These are phyloP conservation scores for Venturia oleaginea DNA, from an alignment of 2,329 filamentous ascomycete species.

Conservation along the genomic window DNA sequence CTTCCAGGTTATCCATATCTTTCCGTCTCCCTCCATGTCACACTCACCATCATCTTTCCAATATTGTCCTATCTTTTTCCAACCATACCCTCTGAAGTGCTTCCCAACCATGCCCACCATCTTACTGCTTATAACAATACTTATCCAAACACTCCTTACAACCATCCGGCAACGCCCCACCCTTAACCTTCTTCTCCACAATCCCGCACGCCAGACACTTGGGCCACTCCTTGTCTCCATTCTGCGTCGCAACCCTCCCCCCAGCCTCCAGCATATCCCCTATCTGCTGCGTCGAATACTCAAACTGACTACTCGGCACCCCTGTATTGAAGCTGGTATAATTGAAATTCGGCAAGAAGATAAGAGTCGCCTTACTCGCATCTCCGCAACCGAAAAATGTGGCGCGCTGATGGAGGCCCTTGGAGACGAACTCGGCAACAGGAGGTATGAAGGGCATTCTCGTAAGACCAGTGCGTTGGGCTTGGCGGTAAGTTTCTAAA, in stretches of 20 bases:
- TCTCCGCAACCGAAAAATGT: conserved; percentile 55
- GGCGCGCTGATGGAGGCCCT: conserved; percentile 50
- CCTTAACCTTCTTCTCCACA: conserved; percentile 24
- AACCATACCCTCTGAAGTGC: too few species aligned
- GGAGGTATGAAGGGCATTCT: conserved; percentile 52
- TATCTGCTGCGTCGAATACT: conserved; percentile 28
- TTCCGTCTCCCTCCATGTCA: too few species aligned
- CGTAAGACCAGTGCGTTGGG: conserved; percentile 41
- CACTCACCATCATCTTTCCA: too few species aligned
- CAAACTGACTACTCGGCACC: conserved; percentile 25
- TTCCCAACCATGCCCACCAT: too few species aligned
- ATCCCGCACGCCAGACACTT: conserved; percentile 37
- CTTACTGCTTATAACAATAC: conserved; percentile 25
- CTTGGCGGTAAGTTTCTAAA: conserved; percentile 48
- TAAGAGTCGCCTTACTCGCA: conserved; percentile 23
- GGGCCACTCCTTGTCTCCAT: conserved; percentile 27
- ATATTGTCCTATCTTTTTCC: too few species aligned
- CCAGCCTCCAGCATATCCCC: conserved; percentile 34
- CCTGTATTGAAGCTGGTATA: conserved; percentile 27
- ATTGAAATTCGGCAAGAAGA: conserved; percentile 37
- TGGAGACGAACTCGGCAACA: conserved; percentile 46
- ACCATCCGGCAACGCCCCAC: conserved; percentile 22
- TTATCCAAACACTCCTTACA: conserved; percentile 33
- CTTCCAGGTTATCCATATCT: too few species aligned
- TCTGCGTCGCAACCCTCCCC: conserved; percentile 29